Evolutionary conservation across 2,329 filamentous ascomycete genomes (phyloP), one percentile per base, ranked within the genome.

Genomic region (Eutypa lata): DNA sequence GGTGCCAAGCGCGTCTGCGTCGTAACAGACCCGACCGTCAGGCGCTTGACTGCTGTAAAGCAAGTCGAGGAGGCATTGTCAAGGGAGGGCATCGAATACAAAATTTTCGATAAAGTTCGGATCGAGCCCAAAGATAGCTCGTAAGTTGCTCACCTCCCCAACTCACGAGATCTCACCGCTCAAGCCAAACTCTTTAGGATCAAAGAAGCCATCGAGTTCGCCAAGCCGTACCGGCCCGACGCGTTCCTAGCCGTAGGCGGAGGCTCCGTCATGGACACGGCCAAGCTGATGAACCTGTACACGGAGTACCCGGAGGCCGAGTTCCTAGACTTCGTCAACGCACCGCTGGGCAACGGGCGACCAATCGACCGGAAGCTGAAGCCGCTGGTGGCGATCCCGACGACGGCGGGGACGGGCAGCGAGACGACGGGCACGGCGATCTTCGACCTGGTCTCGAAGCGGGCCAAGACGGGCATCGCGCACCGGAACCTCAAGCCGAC

Each of bases 391-490:
- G 91, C 90, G 35, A 83, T 95, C 6, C 90, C 90, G 1, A 96
- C 90, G 1, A 95, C 90, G 0, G 90, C 91, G 7, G 90, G 90
- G 43, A 95, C 90, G 0, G 90, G 90, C 3, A 94, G 90, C 51
- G 94, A 99, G 73, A 99, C 94, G 1, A 99, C 94, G 0, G 95
- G 94, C 19, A 99, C 94, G 0, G 95, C 95, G 49, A 99, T 99
- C 72, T 99, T 99, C 70, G 94, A 99, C 65, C 82, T 99, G 0
- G 90, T 95, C 2, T 84, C 87, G 45, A 91, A 91, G 71, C 88
- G 88, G 52, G 91, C 92, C 47, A 99, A 99, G 77, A 99, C 94
- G 0, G 94, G 94, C 49, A 90, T 99, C 58, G 93, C 94, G 2
- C 94, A 97, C 76, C 85, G 95, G 49, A 95, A 94, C 67, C 81